phyloP scores from a whole-genome alignment of 148 eudicot species.

The Dianthus caryophyllus region DNA sequence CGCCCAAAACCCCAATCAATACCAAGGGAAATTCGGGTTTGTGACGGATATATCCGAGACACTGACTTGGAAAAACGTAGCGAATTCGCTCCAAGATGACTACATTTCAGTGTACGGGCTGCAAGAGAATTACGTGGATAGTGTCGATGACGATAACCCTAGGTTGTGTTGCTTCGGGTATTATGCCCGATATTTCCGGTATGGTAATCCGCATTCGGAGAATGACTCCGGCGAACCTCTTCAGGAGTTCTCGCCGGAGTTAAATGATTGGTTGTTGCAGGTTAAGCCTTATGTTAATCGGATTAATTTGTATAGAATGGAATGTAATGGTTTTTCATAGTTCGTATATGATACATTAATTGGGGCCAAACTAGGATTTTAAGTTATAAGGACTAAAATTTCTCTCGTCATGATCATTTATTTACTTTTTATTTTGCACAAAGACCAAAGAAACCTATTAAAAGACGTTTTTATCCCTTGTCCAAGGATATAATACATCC shows the following conservation, averaged over 20 bases:
- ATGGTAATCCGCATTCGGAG: neutral
- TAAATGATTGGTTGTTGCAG: neutral
- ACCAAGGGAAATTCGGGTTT: neutral
- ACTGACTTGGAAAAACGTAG: neutral
- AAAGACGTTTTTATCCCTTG: no score
- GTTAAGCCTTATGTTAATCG: neutral
- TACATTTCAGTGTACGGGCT: neutral
- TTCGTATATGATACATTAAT: neutral
- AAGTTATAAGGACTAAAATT: no score
- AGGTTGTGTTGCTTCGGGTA: conserved; percentile 9
- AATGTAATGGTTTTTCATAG: neutral
- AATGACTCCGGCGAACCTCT: neutral
- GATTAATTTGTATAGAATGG: neutral
- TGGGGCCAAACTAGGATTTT: no score
- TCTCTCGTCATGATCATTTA: no score
- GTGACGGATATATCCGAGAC: neutral
- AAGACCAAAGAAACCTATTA: no score
- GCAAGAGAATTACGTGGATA: neutral
- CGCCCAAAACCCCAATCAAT: neutral
- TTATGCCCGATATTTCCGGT: conserved; percentile 10
- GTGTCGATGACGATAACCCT: neutral
- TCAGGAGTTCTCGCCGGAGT: neutral
- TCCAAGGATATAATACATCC: no score
- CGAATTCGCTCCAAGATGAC: neutral
- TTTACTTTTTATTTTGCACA: no score